phyloP scores from a whole-genome alignment of 371 early-diverging fungal species.

The Nosema granulosis region DNA sequence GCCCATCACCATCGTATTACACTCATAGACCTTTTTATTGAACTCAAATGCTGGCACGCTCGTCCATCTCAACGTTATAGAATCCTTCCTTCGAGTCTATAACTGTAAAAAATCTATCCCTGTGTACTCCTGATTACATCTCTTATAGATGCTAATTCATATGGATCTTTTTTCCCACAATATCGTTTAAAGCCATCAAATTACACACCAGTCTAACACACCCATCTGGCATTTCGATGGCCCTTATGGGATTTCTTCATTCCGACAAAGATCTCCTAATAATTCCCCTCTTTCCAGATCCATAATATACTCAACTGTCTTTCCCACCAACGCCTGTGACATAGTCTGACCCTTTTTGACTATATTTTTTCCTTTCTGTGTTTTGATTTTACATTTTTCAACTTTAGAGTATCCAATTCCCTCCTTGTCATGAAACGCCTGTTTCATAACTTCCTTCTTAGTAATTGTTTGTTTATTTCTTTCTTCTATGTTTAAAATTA shows the following conservation, averaged over 20 bases:
- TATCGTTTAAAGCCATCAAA: constrained; percentile 33
- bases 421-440: too few species aligned
- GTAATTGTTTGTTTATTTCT: too few species aligned
- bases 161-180: constrained; percentile 16
- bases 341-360: constrained; percentile 3
- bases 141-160: constrained; percentile 22
- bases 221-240: constrained; percentile 58
- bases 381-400: constrained; percentile 7
- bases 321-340: neutral
- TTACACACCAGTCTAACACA: constrained; percentile 35
- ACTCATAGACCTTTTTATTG: constrained; percentile 37
- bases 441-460: too few species aligned
- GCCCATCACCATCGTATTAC: constrained; percentile 37
- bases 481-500: too few species aligned
- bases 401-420: constrained; percentile 2
- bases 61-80: constrained; percentile 32
- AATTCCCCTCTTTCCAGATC: constrained; percentile 3
- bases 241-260: neutral
- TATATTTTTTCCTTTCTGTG: neutral
- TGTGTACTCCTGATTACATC: constrained; percentile 23
- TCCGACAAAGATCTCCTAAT: constrained; percentile 7
- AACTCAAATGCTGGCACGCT: constrained; percentile 45
- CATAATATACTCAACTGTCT: constrained; percentile 4
- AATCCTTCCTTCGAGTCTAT: constrained; percentile 55
- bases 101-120: constrained; percentile 32